Conservation (phyloP, 2,329 filamentous ascomycete species). For the Epicoccum nigrum region DNA sequence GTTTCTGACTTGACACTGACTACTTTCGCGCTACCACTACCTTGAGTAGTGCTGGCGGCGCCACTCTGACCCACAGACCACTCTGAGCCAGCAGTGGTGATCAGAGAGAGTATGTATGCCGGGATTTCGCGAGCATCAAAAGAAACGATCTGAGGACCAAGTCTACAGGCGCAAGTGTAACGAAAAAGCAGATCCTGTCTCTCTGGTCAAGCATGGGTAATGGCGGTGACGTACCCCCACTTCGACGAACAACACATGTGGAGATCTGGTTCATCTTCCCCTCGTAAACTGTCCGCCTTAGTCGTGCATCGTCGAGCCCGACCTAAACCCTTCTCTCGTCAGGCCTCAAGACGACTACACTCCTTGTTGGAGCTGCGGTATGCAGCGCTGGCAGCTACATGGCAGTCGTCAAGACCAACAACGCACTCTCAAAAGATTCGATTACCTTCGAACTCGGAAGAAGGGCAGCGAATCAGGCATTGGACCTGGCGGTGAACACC, state of each 20-base stretch:
- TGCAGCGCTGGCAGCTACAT: slow-evolving; percentile 26
- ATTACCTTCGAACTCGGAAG: background rate
- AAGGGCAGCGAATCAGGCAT: slow-evolving; percentile 46
- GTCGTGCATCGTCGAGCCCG: slow-evolving; percentile 29
- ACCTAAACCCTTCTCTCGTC: slow-evolving; percentile 36
- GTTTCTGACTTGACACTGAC: slow-evolving; percentile 34
- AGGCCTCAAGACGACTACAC: slow-evolving; percentile 37
- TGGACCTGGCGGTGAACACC: slow-evolving; percentile 44
- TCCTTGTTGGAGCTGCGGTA: slow-evolving; percentile 38
- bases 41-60: slow-evolving; percentile 44
- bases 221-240: slow-evolving; percentile 44
- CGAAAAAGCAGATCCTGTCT: slow-evolving; percentile 34
- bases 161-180: slow-evolving; percentile 33
- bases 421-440: slow-evolving; percentile 23
- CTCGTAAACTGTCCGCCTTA: slow-evolving; percentile 33
- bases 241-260: slow-evolving; percentile 31
- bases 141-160: slow-evolving; percentile 36
- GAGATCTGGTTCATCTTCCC: slow-evolving; percentile 25
- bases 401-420: slow-evolving; percentile 32
- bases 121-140: slow-evolving; percentile 36
- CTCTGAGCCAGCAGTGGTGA: slow-evolving; percentile 33
- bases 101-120: slow-evolving; percentile 37
- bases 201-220: slow-evolving; percentile 23
- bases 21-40: slow-evolving; percentile 33
- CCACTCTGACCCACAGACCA: slow-evolving; percentile 47